Evolutionary conservation across 2,329 filamentous ascomycete genomes (phyloP), one percentile per base, ranked within the genome.

Genomic region (Meredithiella fracta): DNA sequence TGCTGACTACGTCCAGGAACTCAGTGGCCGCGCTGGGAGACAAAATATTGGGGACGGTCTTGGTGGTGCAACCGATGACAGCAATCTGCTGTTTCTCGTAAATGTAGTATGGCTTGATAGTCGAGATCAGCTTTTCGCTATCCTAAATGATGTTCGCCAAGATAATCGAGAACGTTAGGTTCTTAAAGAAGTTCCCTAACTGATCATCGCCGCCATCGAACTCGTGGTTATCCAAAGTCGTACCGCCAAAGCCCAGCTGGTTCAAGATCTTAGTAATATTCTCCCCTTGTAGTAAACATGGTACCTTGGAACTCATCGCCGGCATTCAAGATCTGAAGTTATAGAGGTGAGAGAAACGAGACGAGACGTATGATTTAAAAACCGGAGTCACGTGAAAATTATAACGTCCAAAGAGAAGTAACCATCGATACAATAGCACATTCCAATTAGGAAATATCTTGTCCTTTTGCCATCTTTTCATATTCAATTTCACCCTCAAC

Each of bases 231-330:
- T 80, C 79, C 1, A 83, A 67, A 0, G 80, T 83, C 80, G 84
- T 83, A 61, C 76, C 78, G 59, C 82, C 77, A 61, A 84, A 82
- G n/a, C 74, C 73, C 52, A 84, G 68, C 63, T 80, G 72, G 60
- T 85, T 85, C 59, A 84, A 67, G 0, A 77, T 80, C 62, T 82
- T 75, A 51, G 79, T 78, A 60, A 84, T 84, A 72, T 84, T 84
- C 68, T 82, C 78, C 23, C 79, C 78, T 15, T 76, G 74, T 74
- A 67, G 82, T 84, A 69, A 82, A 84, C 6, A 83, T 70, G 0
- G 81, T 84, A 55, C 81, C 80, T 62, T 83, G 78, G 64, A 84
- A 84, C 64, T 84, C 81, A 61, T 84, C 81, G n/a, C 81, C 81
- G 1, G 76, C 77, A 56, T 84, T 82, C 49, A 84, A 68, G 68